Evolutionary conservation across 2,329 filamentous ascomycete species (phyloP).

Genomic region (Fusarium sarcochroum): DNA sequence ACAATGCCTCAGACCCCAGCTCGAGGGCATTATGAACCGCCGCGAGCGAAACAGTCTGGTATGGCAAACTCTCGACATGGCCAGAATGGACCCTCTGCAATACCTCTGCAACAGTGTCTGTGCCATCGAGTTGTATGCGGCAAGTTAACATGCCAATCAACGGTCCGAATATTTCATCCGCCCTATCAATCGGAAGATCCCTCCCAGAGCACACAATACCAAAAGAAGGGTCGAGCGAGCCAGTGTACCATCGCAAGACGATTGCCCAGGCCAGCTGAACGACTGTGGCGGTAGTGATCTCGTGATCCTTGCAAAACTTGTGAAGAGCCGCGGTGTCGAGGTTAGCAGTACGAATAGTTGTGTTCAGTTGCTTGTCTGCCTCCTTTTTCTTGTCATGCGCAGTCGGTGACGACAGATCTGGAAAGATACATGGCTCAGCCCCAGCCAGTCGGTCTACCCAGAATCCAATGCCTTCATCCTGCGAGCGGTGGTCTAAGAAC

Average conservation of each 20-base stretch:
- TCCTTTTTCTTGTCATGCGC: not conserved
- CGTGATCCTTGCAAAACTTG: slow-evolving; percentile 1
- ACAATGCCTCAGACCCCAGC: not conserved
- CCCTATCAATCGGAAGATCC: not conserved
- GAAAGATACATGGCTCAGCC: slow-evolving; percentile 14
- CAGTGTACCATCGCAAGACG: slow-evolving; percentile 12
- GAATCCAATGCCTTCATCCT: not conserved
- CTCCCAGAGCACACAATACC: slow-evolving; percentile 14
- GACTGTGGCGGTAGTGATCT: slow-evolving; percentile 9
- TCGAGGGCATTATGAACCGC: not conserved
- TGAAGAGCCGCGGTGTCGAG: not conserved
- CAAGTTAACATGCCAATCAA: slow-evolving; percentile 11
- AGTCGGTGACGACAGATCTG: slow-evolving; percentile 3
- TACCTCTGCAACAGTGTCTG: not conserved
- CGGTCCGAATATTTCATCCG: not conserved
- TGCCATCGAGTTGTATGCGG: not conserved
- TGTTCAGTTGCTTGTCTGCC: not conserved
- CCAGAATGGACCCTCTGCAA: not conserved
- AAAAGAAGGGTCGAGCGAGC: slow-evolving; percentile 9
- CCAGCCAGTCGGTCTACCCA: not conserved
- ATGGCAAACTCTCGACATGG: slow-evolving; percentile 4
- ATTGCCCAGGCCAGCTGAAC: slow-evolving; percentile 11
- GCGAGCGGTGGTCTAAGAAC: not conserved
- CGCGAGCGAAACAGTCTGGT: slow-evolving; percentile 14
- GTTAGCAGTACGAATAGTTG: not conserved